Evolutionary conservation across 2,329 filamentous ascomycete genomes (phyloP).

Genomic region (Colletotrichum shisoi): DNA sequence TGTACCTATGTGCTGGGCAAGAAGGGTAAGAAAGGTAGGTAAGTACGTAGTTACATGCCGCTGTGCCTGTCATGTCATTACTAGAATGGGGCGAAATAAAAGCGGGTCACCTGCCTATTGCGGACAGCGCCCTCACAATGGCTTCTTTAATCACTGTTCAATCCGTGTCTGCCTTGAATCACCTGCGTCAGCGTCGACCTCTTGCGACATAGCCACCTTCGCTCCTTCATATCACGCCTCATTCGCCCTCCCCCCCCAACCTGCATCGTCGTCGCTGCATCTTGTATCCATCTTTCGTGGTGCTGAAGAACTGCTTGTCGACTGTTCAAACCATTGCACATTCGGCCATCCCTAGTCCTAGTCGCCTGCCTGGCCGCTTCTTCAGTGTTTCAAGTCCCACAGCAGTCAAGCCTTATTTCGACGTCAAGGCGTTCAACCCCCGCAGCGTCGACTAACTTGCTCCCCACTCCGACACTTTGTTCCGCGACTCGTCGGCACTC

Average conservation of each 20-base stretch:
- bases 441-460: background rate
- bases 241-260: background rate
- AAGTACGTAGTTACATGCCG: too few relatives aligned
- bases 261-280: constrained; percentile 5
- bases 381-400: constrained; percentile 24
- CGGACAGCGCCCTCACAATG: constrained; percentile 28
- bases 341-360: background rate
- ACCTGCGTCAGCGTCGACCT: background rate
- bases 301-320: background rate
- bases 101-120: constrained; percentile 16
- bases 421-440: constrained; percentile 29
- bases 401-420: constrained; percentile 26
- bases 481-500: constrained; percentile 4
- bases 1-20: background rate
- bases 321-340: background rate
- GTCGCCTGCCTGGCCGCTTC: background rate
- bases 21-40: too few relatives aligned
- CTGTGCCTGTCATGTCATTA: background rate
- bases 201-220: constrained; percentile 29
- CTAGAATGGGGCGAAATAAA: background rate
- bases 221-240: constrained; percentile 21
- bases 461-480: background rate
- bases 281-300: constrained; percentile 8
- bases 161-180: constrained; percentile 2
- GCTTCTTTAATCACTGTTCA: constrained; percentile 4